Percentiles rank a stretch among this genome's conserved stretches.
These are phyloP conservation scores for Chalciporus piperatus DNA, from an alignment of 768 basidiomycete species.

Conservation along the genomic window DNA sequence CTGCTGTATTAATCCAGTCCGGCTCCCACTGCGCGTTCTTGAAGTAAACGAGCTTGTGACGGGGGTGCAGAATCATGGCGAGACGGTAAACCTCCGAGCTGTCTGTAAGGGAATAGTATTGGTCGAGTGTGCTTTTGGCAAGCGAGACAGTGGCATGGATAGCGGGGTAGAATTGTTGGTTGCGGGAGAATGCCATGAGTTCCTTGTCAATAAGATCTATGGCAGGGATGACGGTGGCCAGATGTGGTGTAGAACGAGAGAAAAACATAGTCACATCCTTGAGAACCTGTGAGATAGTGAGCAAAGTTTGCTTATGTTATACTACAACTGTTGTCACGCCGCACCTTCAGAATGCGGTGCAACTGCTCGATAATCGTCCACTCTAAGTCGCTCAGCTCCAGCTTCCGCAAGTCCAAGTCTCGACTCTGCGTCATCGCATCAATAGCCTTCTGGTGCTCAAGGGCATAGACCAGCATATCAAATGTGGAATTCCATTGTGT, in stretches of 20 bases:
- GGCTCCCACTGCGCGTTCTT: conserved; percentile 22
- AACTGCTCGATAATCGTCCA: conserved; percentile 17
- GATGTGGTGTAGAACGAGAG: conserved; percentile 13
- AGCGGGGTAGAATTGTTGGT: neutral
- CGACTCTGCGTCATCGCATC: neutral
- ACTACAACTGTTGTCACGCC: too few relatives aligned
- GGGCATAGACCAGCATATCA: neutral
- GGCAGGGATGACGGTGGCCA: conserved; percentile 30
- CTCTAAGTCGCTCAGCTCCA: conserved; percentile 9
- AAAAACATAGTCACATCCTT: conserved; percentile 28
- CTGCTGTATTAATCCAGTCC: conserved; percentile 26
- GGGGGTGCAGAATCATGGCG: conserved; percentile 21
- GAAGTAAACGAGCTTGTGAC: conserved; percentile 31
- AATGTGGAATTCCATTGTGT: conserved; percentile 16
- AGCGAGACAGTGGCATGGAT: neutral
- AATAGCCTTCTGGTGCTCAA: neutral
- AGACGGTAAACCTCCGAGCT: neutral
- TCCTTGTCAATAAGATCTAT: conserved; percentile 33
- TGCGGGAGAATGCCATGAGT: conserved; percentile 4
- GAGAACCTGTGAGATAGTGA: conserved; percentile 16
- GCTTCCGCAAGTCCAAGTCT: conserved; percentile 10
- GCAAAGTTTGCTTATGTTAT: conserved; percentile 18
- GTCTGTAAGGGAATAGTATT: neutral
- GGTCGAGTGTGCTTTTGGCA: conserved; percentile 4
- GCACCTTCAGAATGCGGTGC: neutral